Conservation (phyloP, 768 basidiomycete genomes). For the Leccinum truebloodii region DNA sequence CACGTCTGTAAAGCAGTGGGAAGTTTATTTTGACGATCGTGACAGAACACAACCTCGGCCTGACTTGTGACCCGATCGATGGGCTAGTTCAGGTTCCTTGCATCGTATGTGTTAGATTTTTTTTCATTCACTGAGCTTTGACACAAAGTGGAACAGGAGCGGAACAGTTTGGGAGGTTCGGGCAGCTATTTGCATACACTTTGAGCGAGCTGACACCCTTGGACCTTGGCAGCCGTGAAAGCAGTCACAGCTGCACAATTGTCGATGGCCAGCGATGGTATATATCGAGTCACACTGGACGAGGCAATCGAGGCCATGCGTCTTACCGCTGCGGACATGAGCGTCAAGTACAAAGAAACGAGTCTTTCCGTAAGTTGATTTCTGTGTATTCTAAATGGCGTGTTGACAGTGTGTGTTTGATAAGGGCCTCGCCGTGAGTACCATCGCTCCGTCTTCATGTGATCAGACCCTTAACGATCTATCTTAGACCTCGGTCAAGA, state of each 20-base stretch:
- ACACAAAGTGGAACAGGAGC: constrained; percentile 48
- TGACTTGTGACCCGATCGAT: constrained; percentile 95
- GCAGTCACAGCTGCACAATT: constrained; percentile 93
- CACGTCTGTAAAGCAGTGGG: background rate
- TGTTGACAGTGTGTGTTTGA: constrained; percentile 4
- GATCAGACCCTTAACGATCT: constrained; percentile 11
- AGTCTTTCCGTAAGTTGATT: constrained; percentile 71
- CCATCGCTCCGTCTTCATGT: background rate
- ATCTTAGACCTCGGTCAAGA: constrained; percentile 69
- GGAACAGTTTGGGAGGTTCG: constrained; percentile 83
- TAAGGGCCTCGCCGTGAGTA: constrained; percentile 60
- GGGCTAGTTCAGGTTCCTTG: constrained; percentile 95
- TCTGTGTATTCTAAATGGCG: background rate
- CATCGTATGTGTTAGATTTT: constrained; percentile 54
- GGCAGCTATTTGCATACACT: constrained; percentile 1
- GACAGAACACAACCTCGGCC: constrained; percentile 78
- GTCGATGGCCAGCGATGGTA: constrained; percentile 88
- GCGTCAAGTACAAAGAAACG: constrained; percentile 94
- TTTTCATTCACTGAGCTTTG: constrained; percentile 2
- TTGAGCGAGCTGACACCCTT: constrained; percentile 7
- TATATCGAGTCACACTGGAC: constrained; percentile 85
- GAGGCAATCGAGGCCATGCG: constrained; percentile 97
- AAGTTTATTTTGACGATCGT: constrained; percentile 6
- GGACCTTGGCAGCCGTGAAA: constrained; percentile 67
- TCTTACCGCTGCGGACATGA: constrained; percentile 92